Evolutionary conservation across 2,329 filamentous ascomycete species (phyloP), one percentile per base, ranked within the genome.

Genomic region (Acephala macrosclerotiorum): DNA sequence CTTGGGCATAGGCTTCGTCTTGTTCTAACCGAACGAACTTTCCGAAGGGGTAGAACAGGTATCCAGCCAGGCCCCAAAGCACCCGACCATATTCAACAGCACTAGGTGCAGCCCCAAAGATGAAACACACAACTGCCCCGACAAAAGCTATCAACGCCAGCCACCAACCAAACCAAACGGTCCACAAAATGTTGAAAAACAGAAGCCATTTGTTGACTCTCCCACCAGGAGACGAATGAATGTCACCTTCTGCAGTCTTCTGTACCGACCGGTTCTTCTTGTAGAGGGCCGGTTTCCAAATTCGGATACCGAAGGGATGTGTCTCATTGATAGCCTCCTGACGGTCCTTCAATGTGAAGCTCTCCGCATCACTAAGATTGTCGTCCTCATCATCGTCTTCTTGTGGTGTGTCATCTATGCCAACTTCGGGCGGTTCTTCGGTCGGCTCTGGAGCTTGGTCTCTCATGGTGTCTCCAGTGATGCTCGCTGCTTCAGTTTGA

Each of bases 311-410:
- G 74, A 99, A 99, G 0, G 96, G 96, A 83, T 99, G 96, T 0
- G 96, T 99, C 78, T 97, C 91, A 80, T 99, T 99, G 83, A 99
- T 99, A 70, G 96, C 96, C 77, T 97, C 90, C 80, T 99, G 96
- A 63, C 96, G 89, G 78, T 99, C 96, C 78, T 96, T 97, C 73
- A 99, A 86, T 0, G 96, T 99, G 77, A 99, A 99, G 81, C 95
- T 98, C 80, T 97, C 96, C 1, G 96, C 92, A 73, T 98, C 96
- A 78, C 95, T 97, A 60, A 94, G 75, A 66, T 91, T 89, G 65
- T 82, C 90, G 22, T 91, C 91, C 11, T 91, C 86, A 40, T 79
- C 77, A 69, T 81, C 79, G 29, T 85, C 82, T 45, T 83, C 82
- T 42, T 35, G 40, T 53, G 65, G 45, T 29, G 73, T 74, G 8